Evolutionary conservation across 768 basidiomycete genomes (phyloP).

Genomic region (Agaricus subrufescens): DNA sequence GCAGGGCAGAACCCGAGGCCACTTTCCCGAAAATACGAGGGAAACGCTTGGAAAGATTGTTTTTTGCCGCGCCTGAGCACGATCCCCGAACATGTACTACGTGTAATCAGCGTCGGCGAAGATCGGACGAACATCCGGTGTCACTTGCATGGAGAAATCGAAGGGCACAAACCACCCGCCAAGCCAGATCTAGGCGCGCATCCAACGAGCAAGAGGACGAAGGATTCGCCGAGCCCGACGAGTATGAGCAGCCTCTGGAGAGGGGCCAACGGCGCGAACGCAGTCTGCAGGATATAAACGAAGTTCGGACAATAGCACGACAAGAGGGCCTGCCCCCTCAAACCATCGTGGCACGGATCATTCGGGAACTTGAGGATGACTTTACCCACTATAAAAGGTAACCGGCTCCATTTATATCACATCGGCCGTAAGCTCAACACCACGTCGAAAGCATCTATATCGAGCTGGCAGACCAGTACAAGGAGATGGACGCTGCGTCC

Average conservation of each 20-base stretch:
- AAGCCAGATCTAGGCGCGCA: slow-evolving; percentile 1
- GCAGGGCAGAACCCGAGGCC: slow-evolving; percentile 27
- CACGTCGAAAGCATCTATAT: slow-evolving; percentile 66
- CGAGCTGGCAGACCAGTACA: slow-evolving; percentile 92
- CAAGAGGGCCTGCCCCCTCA: slow-evolving; percentile 68
- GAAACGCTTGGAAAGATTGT: slow-evolving; percentile 69
- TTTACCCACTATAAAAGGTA: slow-evolving; percentile 94
- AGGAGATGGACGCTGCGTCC: slow-evolving; percentile 78
- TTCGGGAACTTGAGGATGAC: slow-evolving; percentile 90
- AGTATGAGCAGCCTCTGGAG: slow-evolving; percentile 19
- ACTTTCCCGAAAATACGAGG: slow-evolving; percentile 86
- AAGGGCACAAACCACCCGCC: neutral
- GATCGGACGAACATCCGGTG: slow-evolving; percentile 7
- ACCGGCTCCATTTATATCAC: slow-evolving; percentile 19
- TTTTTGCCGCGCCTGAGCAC: slow-evolving; percentile 78
- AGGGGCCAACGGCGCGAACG: slow-evolving; percentile 29
- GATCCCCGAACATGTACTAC: slow-evolving; percentile 64
- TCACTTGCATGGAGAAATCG: slow-evolving; percentile 13
- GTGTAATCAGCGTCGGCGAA: slow-evolving; percentile 47
- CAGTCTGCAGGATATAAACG: slow-evolving; percentile 21
- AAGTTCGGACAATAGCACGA: slow-evolving; percentile 25
- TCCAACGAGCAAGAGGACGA: slow-evolving; percentile 34
- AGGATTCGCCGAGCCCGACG: slow-evolving; percentile 44
- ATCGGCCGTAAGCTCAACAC: neutral
- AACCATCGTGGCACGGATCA: slow-evolving; percentile 77